Evolutionary conservation across 2,329 filamentous ascomycete species (phyloP), one percentile per base, ranked within the genome.

Genomic region (Torrubiellomyces zombiae): DNA sequence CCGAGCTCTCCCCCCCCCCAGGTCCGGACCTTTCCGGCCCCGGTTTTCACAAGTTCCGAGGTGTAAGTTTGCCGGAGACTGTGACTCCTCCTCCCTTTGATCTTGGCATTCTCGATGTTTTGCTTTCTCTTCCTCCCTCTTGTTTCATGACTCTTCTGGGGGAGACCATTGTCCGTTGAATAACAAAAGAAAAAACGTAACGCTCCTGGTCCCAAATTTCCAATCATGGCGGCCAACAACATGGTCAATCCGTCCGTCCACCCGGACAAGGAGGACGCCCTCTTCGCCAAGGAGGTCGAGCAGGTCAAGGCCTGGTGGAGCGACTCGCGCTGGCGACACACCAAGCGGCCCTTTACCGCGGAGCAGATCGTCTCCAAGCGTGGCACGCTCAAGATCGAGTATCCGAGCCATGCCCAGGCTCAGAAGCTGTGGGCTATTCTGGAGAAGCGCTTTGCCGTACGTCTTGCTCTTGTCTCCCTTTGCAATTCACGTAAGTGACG

Each of bases 341-440:
- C 89, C 41, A 85, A 79, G 59, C 69, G 89, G 30, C 75, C 89
- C 14, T 98, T 89, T 51, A 93, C 85, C 4, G 83, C 89, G 16
- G 89, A 95, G 63, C 80, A 92, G 58, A 95, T 98, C 45, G 89
- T 92, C 35, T 75, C 80, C 26, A 98, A 98, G 69, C 67, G 89
- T 45, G 89, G 89, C 29, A 85, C 78, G 44, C 60, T 98, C 42
- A 81, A 77, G 55, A 77, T 95, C 40, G 67, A 91, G 34, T 95
- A 95, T 50, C 76, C 89, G 12, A 89, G 85, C 58, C 92, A 91
- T 51, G 60, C 59, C 11, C 75, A 85, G 56, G 67, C 79, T 23
- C 94, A 94, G 67, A 98, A 98, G 69, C 64, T 95, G 25, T 98
- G 85, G 85, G 65, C 66, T 20, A 85, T 85, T 33, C 62, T 98